Evolutionary conservation across 2,329 filamentous ascomycete species (phyloP), one percentile per base, ranked within the genome.

Genomic region (Fusarium mangiferae): DNA sequence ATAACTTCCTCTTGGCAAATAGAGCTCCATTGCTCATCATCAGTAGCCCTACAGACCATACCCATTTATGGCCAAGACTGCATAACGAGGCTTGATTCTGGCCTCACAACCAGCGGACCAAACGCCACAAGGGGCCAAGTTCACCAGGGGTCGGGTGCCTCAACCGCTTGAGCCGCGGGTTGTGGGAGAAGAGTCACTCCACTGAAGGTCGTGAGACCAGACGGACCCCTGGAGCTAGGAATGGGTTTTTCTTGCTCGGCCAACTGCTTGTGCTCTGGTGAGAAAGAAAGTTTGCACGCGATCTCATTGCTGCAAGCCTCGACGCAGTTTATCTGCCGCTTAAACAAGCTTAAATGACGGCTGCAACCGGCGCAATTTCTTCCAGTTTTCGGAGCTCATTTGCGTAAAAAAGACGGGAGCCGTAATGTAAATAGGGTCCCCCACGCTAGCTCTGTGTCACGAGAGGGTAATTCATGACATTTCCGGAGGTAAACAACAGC

Each of bases 331-430:
- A 48, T n/a, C 42, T 73, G 35, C 54, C 54, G 58, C 46, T 39
- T 22, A 74, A 74, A 74, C 71, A 74, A 74, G 71, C 71, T 74
- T 74, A 74, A 74, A 55, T 68, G 33, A n/a, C 11, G 59, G 52
- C 13, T 51, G 49, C 44, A 51, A 62, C 35, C 66, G 61, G 54
- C 39, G 35, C 36, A 45, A 52, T 41, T 36, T 67, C 42, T 35
- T 49, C 56, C 66, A 59, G 41, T 33, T 36, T 30, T 51, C 44
- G 44, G 36, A 51, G 20, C 24, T 30, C 13, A 28, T 48, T 42
- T 51, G 35, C 17, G 51, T 22, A 33, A 44, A 22, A 12, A 44
- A 59, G 22, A 65, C 41, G 41, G 52, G 52, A 41, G 26, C 38
- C 44, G 38, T 45, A n/a, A 45, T n/a, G 28, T 30, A 45, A 26